Evolutionary conservation across 2,329 filamentous ascomycete genomes (phyloP).

Genomic region (Fulvia fulva): DNA sequence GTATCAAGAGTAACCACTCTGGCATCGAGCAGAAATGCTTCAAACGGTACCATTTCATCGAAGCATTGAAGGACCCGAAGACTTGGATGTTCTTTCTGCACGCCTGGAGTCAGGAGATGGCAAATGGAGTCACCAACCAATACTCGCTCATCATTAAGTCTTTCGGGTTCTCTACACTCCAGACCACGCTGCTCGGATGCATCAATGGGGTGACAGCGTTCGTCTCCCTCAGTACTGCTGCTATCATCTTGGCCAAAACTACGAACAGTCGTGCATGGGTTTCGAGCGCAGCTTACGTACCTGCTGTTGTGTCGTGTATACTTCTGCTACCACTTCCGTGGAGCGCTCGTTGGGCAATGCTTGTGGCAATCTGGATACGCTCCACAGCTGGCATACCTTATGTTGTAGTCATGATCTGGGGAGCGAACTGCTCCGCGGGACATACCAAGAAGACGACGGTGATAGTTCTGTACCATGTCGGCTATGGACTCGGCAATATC

Average conservation of each 20-base stretch:
- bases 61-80: conserved; percentile 34
- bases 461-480: conserved; percentile 40
- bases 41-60: conserved; percentile 34
- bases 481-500: conserved; percentile 36
- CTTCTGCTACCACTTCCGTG: conserved; percentile 37
- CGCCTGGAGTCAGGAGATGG: conserved; percentile 38
- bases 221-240: conserved; percentile 27
- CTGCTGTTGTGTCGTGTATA: conserved; percentile 36
- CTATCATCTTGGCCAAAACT: conserved; percentile 30
- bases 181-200: conserved; percentile 33
- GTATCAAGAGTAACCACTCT: conserved; percentile 37
- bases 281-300: conserved; percentile 34
- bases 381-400: conserved; percentile 38
- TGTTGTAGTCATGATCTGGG: conserved; percentile 37
- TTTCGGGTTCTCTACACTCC: conserved; percentile 40
- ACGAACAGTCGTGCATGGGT: conserved; percentile 30
- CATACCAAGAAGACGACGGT: conserved; percentile 45
- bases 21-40: conserved; percentile 38
- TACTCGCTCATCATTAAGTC: conserved; percentile 45
- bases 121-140: conserved; percentile 40
- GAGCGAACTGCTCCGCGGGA: conserved; percentile 23
- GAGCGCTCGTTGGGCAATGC: conserved; percentile 37
- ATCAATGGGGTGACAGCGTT: conserved; percentile 15
- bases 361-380: conserved; percentile 39
- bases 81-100: conserved; percentile 37